Percentiles rank a stretch among this genome's conserved stretches.
phyloP scores from a whole-genome alignment of 306 rosid genomes.

The Gillenia trifoliata region DNA sequence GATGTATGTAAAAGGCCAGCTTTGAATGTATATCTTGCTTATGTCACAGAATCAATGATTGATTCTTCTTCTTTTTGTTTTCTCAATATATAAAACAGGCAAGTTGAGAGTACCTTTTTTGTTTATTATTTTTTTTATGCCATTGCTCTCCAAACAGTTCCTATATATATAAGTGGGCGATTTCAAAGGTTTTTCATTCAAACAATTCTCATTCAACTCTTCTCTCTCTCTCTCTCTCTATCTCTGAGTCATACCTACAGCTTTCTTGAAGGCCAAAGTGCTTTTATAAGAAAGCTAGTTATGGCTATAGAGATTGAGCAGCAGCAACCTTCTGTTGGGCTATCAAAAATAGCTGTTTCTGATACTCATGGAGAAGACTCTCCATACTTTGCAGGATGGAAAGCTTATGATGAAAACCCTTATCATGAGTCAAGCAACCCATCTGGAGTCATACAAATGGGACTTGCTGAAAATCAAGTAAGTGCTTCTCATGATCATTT shows the following conservation, averaged over 20 bases:
- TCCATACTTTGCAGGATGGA: slow-evolving; percentile 97
- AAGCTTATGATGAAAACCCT: slow-evolving; percentile 85
- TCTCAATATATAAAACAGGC: background rate
- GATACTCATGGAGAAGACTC: slow-evolving; percentile 95
- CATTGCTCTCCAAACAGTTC: background rate
- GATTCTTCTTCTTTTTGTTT: background rate
- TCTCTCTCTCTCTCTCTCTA: background rate
- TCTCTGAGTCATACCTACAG: background rate
- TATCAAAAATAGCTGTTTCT: slow-evolving; percentile 68
- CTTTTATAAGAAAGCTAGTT: slow-evolving; percentile 7
- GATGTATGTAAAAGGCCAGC: background rate
- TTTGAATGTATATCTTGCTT: slow-evolving; percentile 4
- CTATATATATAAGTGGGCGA: slow-evolving; percentile 2
- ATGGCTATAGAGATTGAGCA: slow-evolving; percentile 62
- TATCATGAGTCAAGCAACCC: slow-evolving; percentile 63
- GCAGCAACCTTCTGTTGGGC: slow-evolving; percentile 41
- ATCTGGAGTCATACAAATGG: slow-evolving; percentile 88
- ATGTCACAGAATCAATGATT: slow-evolving; percentile 5
- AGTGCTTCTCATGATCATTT: slow-evolving; percentile 17
- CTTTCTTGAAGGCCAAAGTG: background rate
- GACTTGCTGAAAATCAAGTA: slow-evolving; percentile 94
- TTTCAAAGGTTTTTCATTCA: slow-evolving; percentile 1
- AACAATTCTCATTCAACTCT: background rate
- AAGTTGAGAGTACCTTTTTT: background rate
- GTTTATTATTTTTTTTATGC: background rate